Percentiles rank a stretch among this genome's conserved stretches.
Evolutionary conservation across 345 rosid species (phyloP).

Genomic region (Linum lewisii): DNA sequence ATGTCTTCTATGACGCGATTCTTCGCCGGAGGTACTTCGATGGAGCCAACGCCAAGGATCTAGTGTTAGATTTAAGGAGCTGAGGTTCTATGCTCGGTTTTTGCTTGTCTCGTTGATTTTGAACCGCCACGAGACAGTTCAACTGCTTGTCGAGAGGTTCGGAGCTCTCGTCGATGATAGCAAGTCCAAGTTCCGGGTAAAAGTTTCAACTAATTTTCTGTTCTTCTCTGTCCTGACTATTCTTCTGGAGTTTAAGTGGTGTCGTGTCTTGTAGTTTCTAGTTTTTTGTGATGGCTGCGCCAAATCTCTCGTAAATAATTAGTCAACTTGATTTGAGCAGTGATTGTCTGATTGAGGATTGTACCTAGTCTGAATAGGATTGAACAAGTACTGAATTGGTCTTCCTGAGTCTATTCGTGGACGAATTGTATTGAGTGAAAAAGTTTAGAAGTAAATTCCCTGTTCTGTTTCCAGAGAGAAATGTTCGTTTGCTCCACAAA

Average conservation of each 20-base stretch:
- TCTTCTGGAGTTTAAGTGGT: neutral
- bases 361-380: no score
- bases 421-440: neutral
- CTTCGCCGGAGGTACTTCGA: constrained; percentile 68
- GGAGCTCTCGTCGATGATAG: constrained; percentile 52
- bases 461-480: neutral
- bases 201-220: neutral
- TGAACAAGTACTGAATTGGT: neutral
- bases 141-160: constrained; percentile 15
- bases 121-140: constrained; percentile 53
- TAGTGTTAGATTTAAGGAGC: constrained; percentile 72
- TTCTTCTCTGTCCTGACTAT: neutral
- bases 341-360: neutral
- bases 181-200: constrained; percentile 67
- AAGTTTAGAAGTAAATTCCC: no score
- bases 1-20: constrained; percentile 90
- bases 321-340: neutral
- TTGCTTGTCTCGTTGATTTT: constrained; percentile 70
- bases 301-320: no score
- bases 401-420: neutral
- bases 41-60: constrained; percentile 47
- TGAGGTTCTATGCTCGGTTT: constrained; percentile 84
- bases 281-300: no score
- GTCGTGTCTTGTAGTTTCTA: no score
- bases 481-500: neutral